phyloP scores from a whole-genome alignment of 306 rosid genomes.

The Medicago ruthenica region DNA sequence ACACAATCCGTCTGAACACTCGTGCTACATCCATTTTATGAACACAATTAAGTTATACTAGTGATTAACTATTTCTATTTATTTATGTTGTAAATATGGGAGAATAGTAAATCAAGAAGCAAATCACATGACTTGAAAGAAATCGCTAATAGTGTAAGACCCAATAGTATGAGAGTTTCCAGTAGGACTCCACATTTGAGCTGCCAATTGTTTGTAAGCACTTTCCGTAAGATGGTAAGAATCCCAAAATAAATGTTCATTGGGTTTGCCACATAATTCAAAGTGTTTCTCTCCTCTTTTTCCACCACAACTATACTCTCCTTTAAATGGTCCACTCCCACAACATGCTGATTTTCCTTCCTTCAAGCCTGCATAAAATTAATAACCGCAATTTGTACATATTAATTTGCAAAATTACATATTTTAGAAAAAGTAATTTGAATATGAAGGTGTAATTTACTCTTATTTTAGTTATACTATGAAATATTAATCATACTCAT shows the following conservation, averaged over 20 bases:
- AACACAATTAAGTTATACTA: background rate
- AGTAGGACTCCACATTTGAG: slow-evolving; percentile 60
- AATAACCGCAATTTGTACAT: too few relatives aligned
- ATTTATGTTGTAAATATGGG: too few relatives aligned
- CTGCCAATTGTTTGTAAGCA: slow-evolving; percentile 65
- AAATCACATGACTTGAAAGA: slow-evolving; percentile 54
- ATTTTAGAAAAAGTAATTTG: too few relatives aligned
- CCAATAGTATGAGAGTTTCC: slow-evolving; percentile 35
- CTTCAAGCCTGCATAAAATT: slow-evolving; percentile 61
- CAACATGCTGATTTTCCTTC: slow-evolving; percentile 85
- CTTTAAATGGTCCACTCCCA: slow-evolving; percentile 74
- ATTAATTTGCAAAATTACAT: too few relatives aligned
- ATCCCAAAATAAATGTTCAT: slow-evolving; percentile 75
- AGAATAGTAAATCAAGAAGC: background rate
- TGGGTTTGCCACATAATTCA: slow-evolving; percentile 64
- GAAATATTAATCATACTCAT: too few relatives aligned
- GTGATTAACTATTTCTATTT: background rate
- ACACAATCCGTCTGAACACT: too few relatives aligned
- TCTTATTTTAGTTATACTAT: too few relatives aligned
- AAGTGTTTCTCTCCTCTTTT: slow-evolving; percentile 66
- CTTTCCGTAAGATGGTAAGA: slow-evolving; percentile 81
- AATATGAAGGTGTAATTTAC: too few relatives aligned
- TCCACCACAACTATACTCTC: slow-evolving; percentile 82
- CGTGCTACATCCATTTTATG: too few relatives aligned
- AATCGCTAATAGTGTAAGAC: slow-evolving; percentile 54